Evolutionary conservation across 1,139 yeast genomes (phyloP), one percentile per base, ranked within the genome.

Genomic region (Candida pseudoviswanathii): DNA sequence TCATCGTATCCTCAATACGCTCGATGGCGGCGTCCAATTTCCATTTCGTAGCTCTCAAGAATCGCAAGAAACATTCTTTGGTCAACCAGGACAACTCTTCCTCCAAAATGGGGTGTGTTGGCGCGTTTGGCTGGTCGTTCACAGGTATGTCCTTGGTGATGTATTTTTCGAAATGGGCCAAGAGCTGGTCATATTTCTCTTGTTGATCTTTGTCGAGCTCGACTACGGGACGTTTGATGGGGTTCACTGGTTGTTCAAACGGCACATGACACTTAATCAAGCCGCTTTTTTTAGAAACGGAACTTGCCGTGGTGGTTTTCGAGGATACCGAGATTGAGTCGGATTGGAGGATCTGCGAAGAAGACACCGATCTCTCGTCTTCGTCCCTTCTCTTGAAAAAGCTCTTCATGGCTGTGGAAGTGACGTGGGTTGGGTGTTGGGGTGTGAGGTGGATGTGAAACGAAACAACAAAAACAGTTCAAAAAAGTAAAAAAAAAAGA

Each of bases 11-110:
- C 58, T 84, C 86, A 7, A 94, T 73, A 58, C 99, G 80, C 54
- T 80, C 81, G 46, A 84, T 85, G 27, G 96, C 87, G 22, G 84
- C 87, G 27, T 79, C 76, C 0, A 78, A 75, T 41, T 82, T 79
- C 97, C 98, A 94, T 65, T 90, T 92, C 44, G 96, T 85, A 9
- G 98, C 99, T 45, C 97, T 78, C 49, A 92, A 72, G 62, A 92
- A 94, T 61, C 99, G 78, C 60, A 90, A 69, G 49, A 94, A 77
- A 63, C 98, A 94, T 64, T 94, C 98, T 57, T 86, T 80, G 3
- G 97, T 88, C 47, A 94, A 72, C 97, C 98, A 94, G 0, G 96
- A 89, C 62, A 82, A 83, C 65, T 94, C 98, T 50, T 75, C 80
- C 11, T 72, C 80, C 16, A 65, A 51, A 3, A 71, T 50, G 1